Percentiles rank a stretch among this genome's conserved stretches.
Conservation (phyloP, 169 alveolate genomes). For the Plasmodium chabaudi region DNA sequence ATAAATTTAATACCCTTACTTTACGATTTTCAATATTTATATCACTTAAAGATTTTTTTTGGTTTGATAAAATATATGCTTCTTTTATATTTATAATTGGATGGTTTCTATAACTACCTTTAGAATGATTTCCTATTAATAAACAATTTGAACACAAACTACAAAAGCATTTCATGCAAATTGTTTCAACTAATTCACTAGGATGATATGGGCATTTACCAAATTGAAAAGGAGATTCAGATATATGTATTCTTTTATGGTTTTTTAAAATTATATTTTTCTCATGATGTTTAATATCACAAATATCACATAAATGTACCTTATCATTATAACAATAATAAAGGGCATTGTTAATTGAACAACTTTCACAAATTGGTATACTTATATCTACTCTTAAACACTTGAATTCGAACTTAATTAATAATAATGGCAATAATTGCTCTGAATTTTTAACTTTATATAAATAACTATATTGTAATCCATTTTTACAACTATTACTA, state of each 20-base stretch:
- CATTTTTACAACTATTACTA: not conserved
- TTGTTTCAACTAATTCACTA: slow-evolving; percentile 90
- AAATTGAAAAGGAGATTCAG: slow-evolving; percentile 92
- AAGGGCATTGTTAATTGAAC: slow-evolving; percentile 43
- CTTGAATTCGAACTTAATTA: slow-evolving; percentile 83
- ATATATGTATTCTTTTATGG: slow-evolving; percentile 88
- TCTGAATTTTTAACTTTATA: slow-evolving; percentile 83
- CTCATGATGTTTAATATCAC: slow-evolving; percentile 90
- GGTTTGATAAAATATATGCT: slow-evolving; percentile 88
- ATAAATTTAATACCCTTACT: slow-evolving; percentile 78
- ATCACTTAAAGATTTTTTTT: slow-evolving; percentile 86
- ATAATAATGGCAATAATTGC: slow-evolving; percentile 83
- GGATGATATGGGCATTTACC: slow-evolving; percentile 92
- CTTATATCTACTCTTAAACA: slow-evolving; percentile 84
- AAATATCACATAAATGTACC: slow-evolving; percentile 90
- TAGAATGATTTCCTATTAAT: slow-evolving; percentile 89
- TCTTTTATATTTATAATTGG: slow-evolving; percentile 90
- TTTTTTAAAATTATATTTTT: slow-evolving; percentile 87
- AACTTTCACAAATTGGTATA: slow-evolving; percentile 83
- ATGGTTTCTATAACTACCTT: slow-evolving; percentile 90
- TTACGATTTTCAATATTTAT: slow-evolving; percentile 81
- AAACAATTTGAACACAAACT: slow-evolving; percentile 90
- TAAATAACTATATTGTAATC: slow-evolving; percentile 35
- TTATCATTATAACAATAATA: slow-evolving; percentile 64
- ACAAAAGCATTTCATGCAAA: slow-evolving; percentile 90